Evolutionary conservation across 2,329 filamentous ascomycete genomes (phyloP).

Genomic region (Penicillium glabrum): DNA sequence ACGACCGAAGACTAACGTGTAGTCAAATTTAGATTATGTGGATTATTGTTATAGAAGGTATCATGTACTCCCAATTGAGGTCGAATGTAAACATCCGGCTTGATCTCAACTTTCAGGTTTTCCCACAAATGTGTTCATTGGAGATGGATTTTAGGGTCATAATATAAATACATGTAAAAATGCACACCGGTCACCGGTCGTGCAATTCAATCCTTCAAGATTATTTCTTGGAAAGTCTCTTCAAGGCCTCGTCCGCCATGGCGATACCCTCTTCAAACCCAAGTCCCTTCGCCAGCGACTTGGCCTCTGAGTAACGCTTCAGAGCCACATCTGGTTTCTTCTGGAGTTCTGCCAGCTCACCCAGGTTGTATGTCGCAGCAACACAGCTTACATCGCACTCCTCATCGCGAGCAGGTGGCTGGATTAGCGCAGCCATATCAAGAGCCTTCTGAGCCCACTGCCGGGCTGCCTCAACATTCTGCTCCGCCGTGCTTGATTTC

Average conservation of each 20-base stretch:
- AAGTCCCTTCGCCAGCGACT: slow-evolving; percentile 54
- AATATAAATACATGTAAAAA: slow-evolving; percentile 15
- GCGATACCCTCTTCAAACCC: slow-evolving; percentile 36
- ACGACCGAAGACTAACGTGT: background rate
- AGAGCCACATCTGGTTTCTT: slow-evolving; percentile 66
- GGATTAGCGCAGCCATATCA: slow-evolving; percentile 63
- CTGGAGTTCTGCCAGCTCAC: slow-evolving; percentile 75
- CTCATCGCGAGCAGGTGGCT: slow-evolving; percentile 64
- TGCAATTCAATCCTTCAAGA: background rate
- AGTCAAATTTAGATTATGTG: background rate
- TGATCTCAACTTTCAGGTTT: background rate
- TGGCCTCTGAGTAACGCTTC: slow-evolving; percentile 67
- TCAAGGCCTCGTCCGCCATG: slow-evolving; percentile 31
- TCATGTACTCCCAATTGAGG: background rate
- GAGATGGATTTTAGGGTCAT: slow-evolving; percentile 14
- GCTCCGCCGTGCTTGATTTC: slow-evolving; percentile 52
- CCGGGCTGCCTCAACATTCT: slow-evolving; percentile 67
- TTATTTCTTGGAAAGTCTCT: slow-evolving; percentile 28
- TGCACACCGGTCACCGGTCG: background rate
- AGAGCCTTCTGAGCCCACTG: slow-evolving; percentile 80
- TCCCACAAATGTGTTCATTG: background rate
- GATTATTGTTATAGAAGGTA: background rate
- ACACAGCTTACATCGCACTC: slow-evolving; percentile 85
- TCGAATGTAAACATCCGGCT: background rate
- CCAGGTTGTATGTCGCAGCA: slow-evolving; percentile 82